A percentile compares a stretch with the other conserved stretches of the same genome.
phyloP scores from a whole-genome alignment of 805 yeast species.

The Starmerella bacillaris region DNA sequence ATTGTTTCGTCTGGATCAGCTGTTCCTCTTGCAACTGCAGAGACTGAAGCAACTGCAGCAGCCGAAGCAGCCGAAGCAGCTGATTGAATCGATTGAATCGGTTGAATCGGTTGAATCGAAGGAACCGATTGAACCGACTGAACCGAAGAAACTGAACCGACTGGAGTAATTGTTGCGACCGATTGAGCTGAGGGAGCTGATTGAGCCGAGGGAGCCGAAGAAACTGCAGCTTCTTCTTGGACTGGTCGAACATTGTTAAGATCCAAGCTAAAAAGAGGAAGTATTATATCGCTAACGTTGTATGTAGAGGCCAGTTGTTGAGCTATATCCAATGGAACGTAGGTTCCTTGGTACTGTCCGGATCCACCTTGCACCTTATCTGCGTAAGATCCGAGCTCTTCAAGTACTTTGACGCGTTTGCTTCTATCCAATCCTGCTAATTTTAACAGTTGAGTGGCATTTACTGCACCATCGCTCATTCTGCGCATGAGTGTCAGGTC shows the following conservation, averaged over 20 bases:
- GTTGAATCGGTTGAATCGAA: background rate
- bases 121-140: no score
- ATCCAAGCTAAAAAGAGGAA: constrained; percentile 34
- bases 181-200: background rate
- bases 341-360: constrained; percentile 60
- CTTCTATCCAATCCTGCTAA: constrained; percentile 52
- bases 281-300: constrained; percentile 35
- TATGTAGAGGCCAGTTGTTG: constrained; percentile 42
- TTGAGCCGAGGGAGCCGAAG: background rate
- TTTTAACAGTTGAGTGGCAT: constrained; percentile 55
- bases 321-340: constrained; percentile 43
- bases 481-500: constrained; percentile 54
- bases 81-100: no score
- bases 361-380: constrained; percentile 61
- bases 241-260: constrained; percentile 12
- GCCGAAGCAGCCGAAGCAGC: background rate
- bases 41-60: background rate
- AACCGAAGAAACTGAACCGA: background rate
- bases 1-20: background rate
- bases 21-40: constrained; percentile 2
- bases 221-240: background rate
- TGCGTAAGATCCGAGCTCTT: constrained; percentile 47
- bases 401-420: constrained; percentile 43
- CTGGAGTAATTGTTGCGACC: background rate
- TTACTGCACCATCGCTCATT: constrained; percentile 43